phyloP scores from a whole-genome alignment of 345 rosid genomes.

The Ailanthus altissimus region DNA sequence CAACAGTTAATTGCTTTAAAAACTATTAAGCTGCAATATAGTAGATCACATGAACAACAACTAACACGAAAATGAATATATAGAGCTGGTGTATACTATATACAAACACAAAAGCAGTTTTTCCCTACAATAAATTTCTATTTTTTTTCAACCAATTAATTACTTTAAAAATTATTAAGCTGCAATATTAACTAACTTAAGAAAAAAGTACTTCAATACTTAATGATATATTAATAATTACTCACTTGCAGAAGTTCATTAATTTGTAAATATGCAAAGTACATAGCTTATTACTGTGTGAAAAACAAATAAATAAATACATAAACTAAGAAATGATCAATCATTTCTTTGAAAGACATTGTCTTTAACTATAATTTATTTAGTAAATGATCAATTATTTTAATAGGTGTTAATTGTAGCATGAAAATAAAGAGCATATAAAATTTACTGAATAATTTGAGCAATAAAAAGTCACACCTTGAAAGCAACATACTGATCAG shows the following conservation, averaged over 20 bases:
- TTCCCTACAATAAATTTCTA: constrained; percentile 47
- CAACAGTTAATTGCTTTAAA: too few relatives aligned
- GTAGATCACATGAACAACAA: constrained; percentile 61
- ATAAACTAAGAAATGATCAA: not conserved
- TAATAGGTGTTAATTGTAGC: not conserved
- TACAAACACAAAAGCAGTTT: constrained; percentile 64
- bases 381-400: not conserved
- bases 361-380: constrained; percentile 49
- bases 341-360: constrained; percentile 50
- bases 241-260: not conserved
- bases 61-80: constrained; percentile 76
- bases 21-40: constrained; percentile 32
- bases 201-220: too few relatives aligned
- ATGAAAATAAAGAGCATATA: not conserved
- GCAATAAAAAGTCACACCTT: constrained; percentile 37
- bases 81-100: constrained; percentile 82
- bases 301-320: too few relatives aligned
- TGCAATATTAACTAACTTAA: too few relatives aligned
- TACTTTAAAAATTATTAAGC: not conserved
- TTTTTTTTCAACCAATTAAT: not conserved
- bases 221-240: not conserved
- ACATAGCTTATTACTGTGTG: not conserved
- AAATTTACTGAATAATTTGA: not conserved
- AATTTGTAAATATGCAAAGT: not conserved
- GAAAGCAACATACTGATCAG: constrained; percentile 61